Percentiles rank a stretch among this genome's conserved stretches.
phyloP scores from a whole-genome alignment of 768 basidiomycete species.

The Suillus americanus region DNA sequence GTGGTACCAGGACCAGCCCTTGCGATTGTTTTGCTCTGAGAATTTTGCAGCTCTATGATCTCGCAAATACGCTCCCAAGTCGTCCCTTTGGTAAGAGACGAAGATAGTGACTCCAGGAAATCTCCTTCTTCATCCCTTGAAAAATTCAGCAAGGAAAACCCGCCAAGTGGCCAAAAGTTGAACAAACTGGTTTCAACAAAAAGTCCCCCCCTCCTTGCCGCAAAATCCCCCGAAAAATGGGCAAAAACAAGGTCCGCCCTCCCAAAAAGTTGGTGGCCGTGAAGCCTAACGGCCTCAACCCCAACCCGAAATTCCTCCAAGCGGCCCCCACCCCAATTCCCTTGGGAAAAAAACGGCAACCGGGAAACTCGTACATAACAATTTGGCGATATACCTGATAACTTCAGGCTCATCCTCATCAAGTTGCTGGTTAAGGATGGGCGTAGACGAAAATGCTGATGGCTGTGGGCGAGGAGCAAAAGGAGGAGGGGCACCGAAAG shows the following conservation, averaged over 20 bases:
- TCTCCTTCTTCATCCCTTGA: slow-evolving; percentile 82
- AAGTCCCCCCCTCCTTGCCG: slow-evolving; percentile 85
- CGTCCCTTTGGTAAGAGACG: slow-evolving; percentile 82
- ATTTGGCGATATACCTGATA: slow-evolving; percentile 57
- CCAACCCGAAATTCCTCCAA: slow-evolving; percentile 75
- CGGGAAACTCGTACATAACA: not conserved
- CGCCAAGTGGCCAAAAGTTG: not conserved
- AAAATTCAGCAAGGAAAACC: slow-evolving; percentile 4
- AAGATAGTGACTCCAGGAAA: slow-evolving; percentile 70
- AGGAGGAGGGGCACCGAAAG: slow-evolving; percentile 50
- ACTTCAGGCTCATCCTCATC: slow-evolving; percentile 85
- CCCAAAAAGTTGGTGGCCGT: slow-evolving; percentile 79
- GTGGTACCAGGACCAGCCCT: slow-evolving; percentile 85
- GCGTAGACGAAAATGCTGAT: slow-evolving; percentile 68
- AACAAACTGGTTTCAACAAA: slow-evolving; percentile 89
- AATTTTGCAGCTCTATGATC: slow-evolving; percentile 86
- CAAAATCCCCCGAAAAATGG: slow-evolving; percentile 87
- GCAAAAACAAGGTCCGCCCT: slow-evolving; percentile 87
- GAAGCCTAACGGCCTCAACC: slow-evolving; percentile 75
- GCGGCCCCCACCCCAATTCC: too few species aligned
- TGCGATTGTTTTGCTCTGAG: slow-evolving; percentile 94
- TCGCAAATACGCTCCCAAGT: slow-evolving; percentile 96
- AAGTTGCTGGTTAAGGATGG: slow-evolving; percentile 65
- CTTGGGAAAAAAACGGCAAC: too few species aligned
- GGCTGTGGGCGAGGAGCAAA: slow-evolving; percentile 80